A percentile compares a stretch with the other conserved stretches of the same genome.
Conservation (phyloP, 2,329 filamentous ascomycete genomes). For the Fusarium tupiense region DNA sequence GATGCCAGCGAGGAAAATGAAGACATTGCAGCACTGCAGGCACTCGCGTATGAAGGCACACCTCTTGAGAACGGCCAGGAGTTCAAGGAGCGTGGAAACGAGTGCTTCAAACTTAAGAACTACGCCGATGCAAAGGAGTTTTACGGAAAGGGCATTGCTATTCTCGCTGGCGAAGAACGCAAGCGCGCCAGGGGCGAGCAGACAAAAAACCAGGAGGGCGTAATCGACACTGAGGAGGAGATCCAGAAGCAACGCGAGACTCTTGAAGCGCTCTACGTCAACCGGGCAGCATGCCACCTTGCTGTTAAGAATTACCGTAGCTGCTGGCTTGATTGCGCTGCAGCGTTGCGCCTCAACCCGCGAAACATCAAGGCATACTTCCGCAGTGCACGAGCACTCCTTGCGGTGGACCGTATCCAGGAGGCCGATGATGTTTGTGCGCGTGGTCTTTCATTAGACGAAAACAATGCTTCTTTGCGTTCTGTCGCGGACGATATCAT, state of each 20-base stretch:
- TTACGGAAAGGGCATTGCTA: conserved; percentile 85
- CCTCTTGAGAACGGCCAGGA: conserved; percentile 82
- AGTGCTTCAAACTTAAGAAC: conserved; percentile 77
- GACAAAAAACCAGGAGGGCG: conserved; percentile 45
- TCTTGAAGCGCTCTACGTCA: conserved; percentile 82
- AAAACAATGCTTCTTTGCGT: conserved; percentile 73
- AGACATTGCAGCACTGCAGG: conserved; percentile 86
- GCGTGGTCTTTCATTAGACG: conserved; percentile 78
- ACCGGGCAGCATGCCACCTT: conserved; percentile 90
- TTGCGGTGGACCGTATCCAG: conserved; percentile 78
- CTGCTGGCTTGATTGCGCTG: conserved; percentile 85
- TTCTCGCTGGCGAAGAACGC: conserved; percentile 72
- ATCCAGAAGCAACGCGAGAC: conserved; percentile 68
- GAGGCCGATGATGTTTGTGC: conserved; percentile 85
- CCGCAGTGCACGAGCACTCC: conserved; percentile 80
- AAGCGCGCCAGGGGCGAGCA: conserved; percentile 57
- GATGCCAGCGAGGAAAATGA: conserved; percentile 88
- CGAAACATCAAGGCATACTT: conserved; percentile 91
- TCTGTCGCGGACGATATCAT: conserved; percentile 71
- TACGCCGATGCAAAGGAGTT: conserved; percentile 91
- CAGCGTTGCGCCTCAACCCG: conserved; percentile 80
- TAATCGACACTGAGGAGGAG: conserved; percentile 61
- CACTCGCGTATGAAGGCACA: conserved; percentile 92
- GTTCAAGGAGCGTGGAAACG: conserved; percentile 94
- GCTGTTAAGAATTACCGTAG: conserved; percentile 89